phyloP scores from a whole-genome alignment of 1,139 yeast genomes.

The Suhomyces panamericanus region DNA sequence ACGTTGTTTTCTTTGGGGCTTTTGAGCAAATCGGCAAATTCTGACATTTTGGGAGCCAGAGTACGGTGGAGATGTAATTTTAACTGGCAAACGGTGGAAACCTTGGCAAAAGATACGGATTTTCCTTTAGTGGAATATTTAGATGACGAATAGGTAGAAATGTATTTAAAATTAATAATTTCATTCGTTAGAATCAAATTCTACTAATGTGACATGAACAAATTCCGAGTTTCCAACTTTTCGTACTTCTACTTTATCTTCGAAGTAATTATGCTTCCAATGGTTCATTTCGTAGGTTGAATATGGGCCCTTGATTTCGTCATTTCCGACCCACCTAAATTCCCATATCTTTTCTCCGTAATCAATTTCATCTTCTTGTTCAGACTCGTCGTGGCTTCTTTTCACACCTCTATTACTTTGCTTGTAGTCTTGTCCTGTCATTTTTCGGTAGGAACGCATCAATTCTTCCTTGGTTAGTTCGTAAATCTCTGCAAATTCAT shows the following conservation, averaged over 20 bases:
- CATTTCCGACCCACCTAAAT: conserved; percentile 57
- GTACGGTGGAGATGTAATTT: conserved; percentile 67
- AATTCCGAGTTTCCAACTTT: conserved; percentile 34
- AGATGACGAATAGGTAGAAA: conserved; percentile 9
- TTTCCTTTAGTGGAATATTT: conserved; percentile 54
- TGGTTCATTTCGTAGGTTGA: conserved; percentile 54
- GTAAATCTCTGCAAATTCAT: conserved; percentile 47
- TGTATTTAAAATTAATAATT: not conserved
- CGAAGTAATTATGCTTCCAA: conserved; percentile 62
- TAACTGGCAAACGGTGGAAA: conserved; percentile 51
- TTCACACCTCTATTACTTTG: conserved; percentile 8
- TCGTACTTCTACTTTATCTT: conserved; percentile 48
- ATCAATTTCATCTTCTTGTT: conserved; percentile 16
- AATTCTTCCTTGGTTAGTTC: conserved; percentile 61
- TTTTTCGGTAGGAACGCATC: conserved; percentile 49
- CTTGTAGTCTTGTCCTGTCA: conserved; percentile 46
- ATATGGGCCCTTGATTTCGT: conserved; percentile 60
- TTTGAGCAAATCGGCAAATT: conserved; percentile 47
- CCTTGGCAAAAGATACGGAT: conserved; percentile 52
- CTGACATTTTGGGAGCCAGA: conserved; percentile 61
- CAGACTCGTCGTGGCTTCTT: conserved; percentile 9
- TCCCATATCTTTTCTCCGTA: conserved; percentile 53
- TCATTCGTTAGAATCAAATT: conserved; percentile 18
- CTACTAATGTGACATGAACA: conserved; percentile 23
- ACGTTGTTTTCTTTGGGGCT: conserved; percentile 58